Evolutionary conservation across 768 basidiomycete genomes (phyloP).

Genomic region (Phanerochaete sordida): DNA sequence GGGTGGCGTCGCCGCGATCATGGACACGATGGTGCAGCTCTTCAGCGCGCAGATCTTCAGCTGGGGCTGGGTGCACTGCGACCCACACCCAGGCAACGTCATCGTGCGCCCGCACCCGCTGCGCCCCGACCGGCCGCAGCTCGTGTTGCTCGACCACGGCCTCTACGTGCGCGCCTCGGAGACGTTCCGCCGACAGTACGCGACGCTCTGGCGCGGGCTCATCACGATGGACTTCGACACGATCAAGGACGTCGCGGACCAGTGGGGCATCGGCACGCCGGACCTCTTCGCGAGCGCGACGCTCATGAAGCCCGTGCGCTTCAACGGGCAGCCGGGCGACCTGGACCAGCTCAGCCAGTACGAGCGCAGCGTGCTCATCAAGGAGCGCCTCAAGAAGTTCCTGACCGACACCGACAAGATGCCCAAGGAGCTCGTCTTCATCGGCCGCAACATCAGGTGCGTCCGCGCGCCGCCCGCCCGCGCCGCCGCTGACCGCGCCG

Average conservation of each 20-base stretch:
- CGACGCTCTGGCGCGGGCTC: constrained; percentile 69
- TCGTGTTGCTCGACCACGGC: constrained; percentile 91
- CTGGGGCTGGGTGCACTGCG: constrained; percentile 89
- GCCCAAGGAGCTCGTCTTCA: constrained; percentile 74
- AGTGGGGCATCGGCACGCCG: constrained; percentile 70
- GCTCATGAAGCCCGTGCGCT: constrained; percentile 57
- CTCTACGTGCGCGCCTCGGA: constrained; percentile 75
- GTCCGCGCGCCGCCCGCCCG: constrained; percentile 9
- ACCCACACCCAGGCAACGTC: constrained; percentile 76
- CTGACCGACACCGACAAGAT: constrained; percentile 71
- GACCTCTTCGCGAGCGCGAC: constrained; percentile 75
- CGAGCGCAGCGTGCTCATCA: constrained; percentile 66
- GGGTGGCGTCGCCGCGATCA: constrained; percentile 61
- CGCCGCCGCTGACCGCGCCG: background rate
- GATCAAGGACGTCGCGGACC: constrained; percentile 46
- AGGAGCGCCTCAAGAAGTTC: constrained; percentile 61
- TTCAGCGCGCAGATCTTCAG: constrained; percentile 90
- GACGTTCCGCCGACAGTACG: constrained; percentile 72
- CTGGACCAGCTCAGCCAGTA: constrained; percentile 50
- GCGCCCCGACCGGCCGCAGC: constrained; percentile 44
- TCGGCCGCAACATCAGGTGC: constrained; percentile 74
- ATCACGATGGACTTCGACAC: constrained; percentile 51
- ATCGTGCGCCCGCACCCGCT: constrained; percentile 59
- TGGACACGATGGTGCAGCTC: constrained; percentile 85
- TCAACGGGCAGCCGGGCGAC: constrained; percentile 26